Evolutionary conservation across 2,329 filamentous ascomycete species (phyloP).

Genomic region (Lojkania enalia): DNA sequence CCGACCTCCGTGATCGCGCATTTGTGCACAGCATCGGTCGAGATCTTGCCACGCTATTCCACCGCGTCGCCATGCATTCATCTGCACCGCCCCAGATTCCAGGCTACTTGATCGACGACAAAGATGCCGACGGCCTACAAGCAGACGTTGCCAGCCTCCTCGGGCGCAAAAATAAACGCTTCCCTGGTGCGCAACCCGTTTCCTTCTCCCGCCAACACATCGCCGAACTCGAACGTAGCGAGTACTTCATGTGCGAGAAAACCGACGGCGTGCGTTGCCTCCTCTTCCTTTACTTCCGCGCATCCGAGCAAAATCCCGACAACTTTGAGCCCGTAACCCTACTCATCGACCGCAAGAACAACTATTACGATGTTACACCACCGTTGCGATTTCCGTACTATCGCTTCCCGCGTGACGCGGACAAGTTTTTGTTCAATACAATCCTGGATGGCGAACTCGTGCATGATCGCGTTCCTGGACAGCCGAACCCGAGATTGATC

Average conservation of each 20-base stretch:
- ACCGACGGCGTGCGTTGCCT: slow-evolving; percentile 95
- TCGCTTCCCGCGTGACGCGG: slow-evolving; percentile 57
- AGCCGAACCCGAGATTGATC: slow-evolving; percentile 66
- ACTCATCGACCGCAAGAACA: slow-evolving; percentile 96
- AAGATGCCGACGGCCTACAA: slow-evolving; percentile 58
- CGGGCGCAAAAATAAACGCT: slow-evolving; percentile 66
- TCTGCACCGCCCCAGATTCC: slow-evolving; percentile 40
- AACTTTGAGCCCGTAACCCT: slow-evolving; percentile 64
- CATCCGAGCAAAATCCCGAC: slow-evolving; percentile 54
- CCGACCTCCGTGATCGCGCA: too few species aligned
- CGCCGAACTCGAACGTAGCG: slow-evolving; percentile 75
- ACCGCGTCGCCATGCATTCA: slow-evolving; percentile 11
- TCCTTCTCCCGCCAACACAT: slow-evolving; percentile 85
- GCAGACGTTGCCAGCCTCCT: slow-evolving; percentile 75
- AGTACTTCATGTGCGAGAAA: slow-evolving; percentile 99
- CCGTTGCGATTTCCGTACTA: slow-evolving; percentile 79
- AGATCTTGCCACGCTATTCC: too few species aligned
- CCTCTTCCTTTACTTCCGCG: slow-evolving; percentile 79
- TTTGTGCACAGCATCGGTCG: too few species aligned
- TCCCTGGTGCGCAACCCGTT: slow-evolving; percentile 92
- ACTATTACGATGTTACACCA: slow-evolving; percentile 82
- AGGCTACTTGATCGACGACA: slow-evolving; percentile 28
- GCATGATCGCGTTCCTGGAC: slow-evolving; percentile 71
- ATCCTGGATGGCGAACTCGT: slow-evolving; percentile 93
- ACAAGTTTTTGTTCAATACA: slow-evolving; percentile 74